Evolutionary conservation across 345 rosid species (phyloP).

Genomic region (Eucalyptus tenuipes): DNA sequence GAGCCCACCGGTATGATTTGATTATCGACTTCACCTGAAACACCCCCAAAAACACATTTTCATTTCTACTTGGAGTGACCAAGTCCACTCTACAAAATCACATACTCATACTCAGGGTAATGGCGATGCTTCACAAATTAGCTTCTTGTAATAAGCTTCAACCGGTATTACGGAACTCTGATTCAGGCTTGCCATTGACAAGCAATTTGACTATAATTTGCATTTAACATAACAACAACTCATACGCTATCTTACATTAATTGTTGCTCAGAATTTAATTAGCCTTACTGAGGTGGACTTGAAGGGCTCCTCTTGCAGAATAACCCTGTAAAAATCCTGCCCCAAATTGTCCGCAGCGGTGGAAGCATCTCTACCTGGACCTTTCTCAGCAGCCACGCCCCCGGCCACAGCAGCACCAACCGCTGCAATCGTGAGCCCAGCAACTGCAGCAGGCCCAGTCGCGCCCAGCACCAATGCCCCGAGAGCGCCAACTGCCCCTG

Average conservation of each 20-base stretch:
- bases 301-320: conserved; percentile 83
- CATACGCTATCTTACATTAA: not conserved
- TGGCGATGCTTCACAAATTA: not conserved
- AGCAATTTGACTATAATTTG: not conserved
- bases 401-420: conserved; percentile 84
- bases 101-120: not conserved
- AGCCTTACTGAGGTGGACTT: conserved; percentile 54
- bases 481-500: conserved; percentile 65
- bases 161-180: not conserved
- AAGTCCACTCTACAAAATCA: not conserved
- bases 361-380: conserved; percentile 49
- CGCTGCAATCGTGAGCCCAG: conserved; percentile 64
- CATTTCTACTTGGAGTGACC: not conserved
- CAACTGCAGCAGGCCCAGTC: conserved; percentile 63
- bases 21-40: conserved; percentile 61
- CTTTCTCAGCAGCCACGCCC: conserved; percentile 57
- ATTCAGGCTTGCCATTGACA: not conserved
- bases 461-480: conserved; percentile 67
- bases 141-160: not conserved
- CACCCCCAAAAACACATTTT: not conserved
- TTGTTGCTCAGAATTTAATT: not conserved
- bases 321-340: conserved; percentile 62
- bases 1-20: conserved; percentile 69
- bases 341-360: conserved; percentile 63
- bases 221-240: not conserved